Evolutionary conservation across 2,329 filamentous ascomycete genomes (phyloP), one percentile per base, ranked within the genome.

Genomic region (Kalmusia sp.): DNA sequence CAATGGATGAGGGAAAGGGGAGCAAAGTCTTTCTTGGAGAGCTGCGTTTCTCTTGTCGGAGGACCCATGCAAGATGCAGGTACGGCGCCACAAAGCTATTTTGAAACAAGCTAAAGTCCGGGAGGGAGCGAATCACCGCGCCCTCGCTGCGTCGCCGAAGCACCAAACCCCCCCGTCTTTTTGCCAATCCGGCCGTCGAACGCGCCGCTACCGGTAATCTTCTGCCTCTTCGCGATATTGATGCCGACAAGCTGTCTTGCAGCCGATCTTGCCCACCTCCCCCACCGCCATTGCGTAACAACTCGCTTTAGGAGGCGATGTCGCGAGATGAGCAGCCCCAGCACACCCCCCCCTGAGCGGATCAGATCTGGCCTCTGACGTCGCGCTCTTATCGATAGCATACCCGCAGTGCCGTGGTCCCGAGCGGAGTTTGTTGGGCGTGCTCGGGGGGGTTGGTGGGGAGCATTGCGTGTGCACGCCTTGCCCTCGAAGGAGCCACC

Each of bases 341-440:
- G 19, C 35, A 15, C 33, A 8, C 21, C 31, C 58, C 31, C 58
- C 59, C 59, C 57, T 62, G 59, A 54, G 64, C 53, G 49, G 59
- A 69, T 69, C 65, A 34, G 57, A 59, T 67, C 65, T 66, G 53
- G 64, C 46, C 9, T n/a, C 51, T 35, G 48, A 46, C 40, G 33
- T 31, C 27, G 17, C 12, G 11, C 27, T 28, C 22, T 33, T 47
- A 52, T 52, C 50, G 50, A 47, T 52, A 52, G 15, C 49, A 7
- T 15, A 19, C 41, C 24, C 27, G 27, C 19, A 7, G 30, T 34
- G 28, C 27, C 41, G 41, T 14, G 15, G 15, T 33, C 37, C 47
- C 34, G 47, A 35, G 28, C 34, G 2, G 37, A 49, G 15, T 40
- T 24, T 30, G 15, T n/a, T n/a, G n/a, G n/a, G n/a, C 24, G 24